Evolutionary conservation across 176 grass and related monocot species (phyloP), one percentile per base, ranked within the genome.

Genomic region (Aegilops speltoides): DNA sequence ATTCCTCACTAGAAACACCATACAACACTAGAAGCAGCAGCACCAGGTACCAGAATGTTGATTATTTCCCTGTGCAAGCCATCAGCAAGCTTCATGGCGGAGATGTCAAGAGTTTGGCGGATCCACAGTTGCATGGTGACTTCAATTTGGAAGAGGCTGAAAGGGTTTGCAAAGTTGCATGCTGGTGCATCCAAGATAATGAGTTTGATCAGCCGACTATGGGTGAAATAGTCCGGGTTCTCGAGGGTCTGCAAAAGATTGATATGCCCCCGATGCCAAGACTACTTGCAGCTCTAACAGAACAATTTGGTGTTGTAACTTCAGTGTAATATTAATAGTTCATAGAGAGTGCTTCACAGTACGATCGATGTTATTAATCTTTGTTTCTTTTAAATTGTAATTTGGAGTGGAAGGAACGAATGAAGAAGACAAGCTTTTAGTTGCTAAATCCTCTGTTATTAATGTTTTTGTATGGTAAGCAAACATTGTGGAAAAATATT

Each of bases 121-220:
- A 66, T 66, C 26, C 64, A 31, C 13, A 66, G 7, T 20, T 7
- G 6, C 64, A 66, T 31, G 25, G 13, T 8, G 64, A 59, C 19
- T 59, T 59, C 54, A 22, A 59, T 59, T 59, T 59, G 54, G 54
- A 59, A 59, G 17, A 59, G 19, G 54, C 17, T 59, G 54, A 59
- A 59, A 59, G 54, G 7, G 54, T 59, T 64, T 66, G 64, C 64
- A 66, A 66, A 31, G 64, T 66, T 26, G 64, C 64, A 31, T 66
- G 64, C 14, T 66, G 64, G 64, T 66, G 64, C 64, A 66, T 66
- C 64, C 64, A 66, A 66, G 64, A 66, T 66, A 66, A 66, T 66
- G 64, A 66, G 64, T 29, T 66, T 66, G 25, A 66, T 31, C 64
- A 26, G 64, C 64, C 64, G 54, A 22, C 56, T 8, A 60, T 60